Percentiles rank a stretch among this genome's conserved stretches.
Conservation (phyloP, 2,329 filamentous ascomycete genomes). For the Diaporthe sp. region DNA sequence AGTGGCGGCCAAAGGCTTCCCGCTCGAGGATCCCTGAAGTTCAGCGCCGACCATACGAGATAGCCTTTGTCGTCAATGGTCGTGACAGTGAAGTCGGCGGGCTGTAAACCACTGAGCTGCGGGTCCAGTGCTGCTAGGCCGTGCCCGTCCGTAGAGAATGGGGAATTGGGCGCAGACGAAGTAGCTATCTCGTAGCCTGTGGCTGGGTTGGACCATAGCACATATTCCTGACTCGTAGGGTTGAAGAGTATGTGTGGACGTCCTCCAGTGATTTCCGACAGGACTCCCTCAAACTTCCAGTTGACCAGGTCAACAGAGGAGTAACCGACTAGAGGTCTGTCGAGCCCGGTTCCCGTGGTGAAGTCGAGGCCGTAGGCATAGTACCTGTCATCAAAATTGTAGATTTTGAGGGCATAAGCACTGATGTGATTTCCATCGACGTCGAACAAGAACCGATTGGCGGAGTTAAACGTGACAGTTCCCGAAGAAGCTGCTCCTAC, state of each 20-base stretch:
- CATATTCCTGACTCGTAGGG: conserved; percentile 25
- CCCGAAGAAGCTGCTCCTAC: conserved; percentile 18
- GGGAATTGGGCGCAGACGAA: conserved; percentile 24
- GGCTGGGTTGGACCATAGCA: conserved; percentile 33
- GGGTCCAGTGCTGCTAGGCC: conserved; percentile 29
- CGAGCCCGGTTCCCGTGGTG: conserved; percentile 8
- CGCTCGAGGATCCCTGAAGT: conserved; percentile 34
- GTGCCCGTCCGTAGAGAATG: conserved; percentile 11
- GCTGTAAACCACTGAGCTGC: conserved; percentile 28
- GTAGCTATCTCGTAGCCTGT: conserved; percentile 31
- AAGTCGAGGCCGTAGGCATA: conserved; percentile 37
- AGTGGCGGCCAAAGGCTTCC: conserved; percentile 36
- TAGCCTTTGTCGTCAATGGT: conserved; percentile 25
- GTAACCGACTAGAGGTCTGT: conserved; percentile 22
- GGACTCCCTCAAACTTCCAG: conserved; percentile 34
- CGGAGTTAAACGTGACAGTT: conserved; percentile 6
- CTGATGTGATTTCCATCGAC: conserved; percentile 37
- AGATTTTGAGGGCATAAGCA: conserved; percentile 34
- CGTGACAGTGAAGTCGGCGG: conserved; percentile 23
- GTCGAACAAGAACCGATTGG: conserved; percentile 31
- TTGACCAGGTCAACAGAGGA: conserved; percentile 34
- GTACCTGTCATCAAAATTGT: conserved; percentile 35
- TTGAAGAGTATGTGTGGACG: conserved; percentile 33
- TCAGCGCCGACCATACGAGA: conserved; percentile 31
- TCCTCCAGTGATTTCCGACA: conserved; percentile 17